These are phyloP conservation scores for Huntiella moniliformis DNA, from an alignment of 2,329 filamentous ascomycete genomes.

Conservation along the genomic window DNA sequence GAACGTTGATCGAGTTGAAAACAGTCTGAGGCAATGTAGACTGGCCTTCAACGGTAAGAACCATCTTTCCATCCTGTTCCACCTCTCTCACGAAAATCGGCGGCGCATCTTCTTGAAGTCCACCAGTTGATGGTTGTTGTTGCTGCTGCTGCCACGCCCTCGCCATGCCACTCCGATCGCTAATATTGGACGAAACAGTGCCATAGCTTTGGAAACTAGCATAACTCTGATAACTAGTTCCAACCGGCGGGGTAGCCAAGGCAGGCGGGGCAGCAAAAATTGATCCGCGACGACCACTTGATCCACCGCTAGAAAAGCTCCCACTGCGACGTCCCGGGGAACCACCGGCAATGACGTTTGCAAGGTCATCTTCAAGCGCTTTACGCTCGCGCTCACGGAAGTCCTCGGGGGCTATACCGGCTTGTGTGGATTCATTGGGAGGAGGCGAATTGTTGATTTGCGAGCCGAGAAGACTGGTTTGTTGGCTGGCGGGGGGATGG, in stretches of 20 bases:
- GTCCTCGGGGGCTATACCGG: slow-evolving; percentile 13
- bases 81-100: slow-evolving; percentile 77
- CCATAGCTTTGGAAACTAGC: slow-evolving; percentile 37
- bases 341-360: slow-evolving; percentile 1
- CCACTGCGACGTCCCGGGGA: slow-evolving; percentile 1
- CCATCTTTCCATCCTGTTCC: slow-evolving; percentile 69
- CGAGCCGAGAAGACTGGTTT: slow-evolving; percentile 27
- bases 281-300: slow-evolving; percentile 22
- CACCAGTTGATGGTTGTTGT: slow-evolving; percentile 15
- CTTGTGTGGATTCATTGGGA: slow-evolving; percentile 6
- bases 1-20: slow-evolving; percentile 87
- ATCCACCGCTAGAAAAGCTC: slow-evolving; percentile 10
- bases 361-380: slow-evolving; percentile 25
- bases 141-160: slow-evolving; percentile 16
- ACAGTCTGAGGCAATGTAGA: slow-evolving; percentile 91
- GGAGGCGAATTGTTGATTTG: slow-evolving; percentile 26
- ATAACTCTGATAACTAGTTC: slow-evolving; percentile 41
- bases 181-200: slow-evolving; percentile 21
- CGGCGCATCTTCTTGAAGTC: slow-evolving; percentile 32
- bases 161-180: slow-evolving; percentile 8
- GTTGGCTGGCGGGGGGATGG: slow-evolving; percentile 15
- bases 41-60: slow-evolving; percentile 73
- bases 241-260: slow-evolving; percentile 48
- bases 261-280: slow-evolving; percentile 41
- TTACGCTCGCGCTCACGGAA: slow-evolving; percentile 31